phyloP scores from a whole-genome alignment of 1,139 yeast species.

The Hansenula sp. region DNA sequence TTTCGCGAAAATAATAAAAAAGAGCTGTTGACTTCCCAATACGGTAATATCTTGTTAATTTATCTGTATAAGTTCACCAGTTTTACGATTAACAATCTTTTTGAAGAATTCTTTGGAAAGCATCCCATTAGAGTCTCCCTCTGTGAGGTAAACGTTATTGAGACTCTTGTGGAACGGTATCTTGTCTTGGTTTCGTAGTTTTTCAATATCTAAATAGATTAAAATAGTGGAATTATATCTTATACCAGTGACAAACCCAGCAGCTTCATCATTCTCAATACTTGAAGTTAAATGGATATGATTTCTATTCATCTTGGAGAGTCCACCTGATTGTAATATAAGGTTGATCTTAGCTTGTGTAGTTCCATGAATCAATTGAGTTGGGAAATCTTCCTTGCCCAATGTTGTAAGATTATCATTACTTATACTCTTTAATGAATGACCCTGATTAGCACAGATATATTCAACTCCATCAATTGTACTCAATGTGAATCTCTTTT shows the following conservation, averaged over 20 bases:
- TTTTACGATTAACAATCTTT: conserved; percentile 27
- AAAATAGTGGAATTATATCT: conserved; percentile 54
- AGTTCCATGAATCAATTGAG: conserved; percentile 76
- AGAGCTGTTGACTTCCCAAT: neutral
- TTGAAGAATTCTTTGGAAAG: conserved; percentile 44
- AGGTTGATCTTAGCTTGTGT: conserved; percentile 40
- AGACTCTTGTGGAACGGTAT: conserved; percentile 58
- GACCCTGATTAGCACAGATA: conserved; percentile 93
- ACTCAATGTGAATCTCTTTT: conserved; percentile 57
- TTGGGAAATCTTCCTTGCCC: conserved; percentile 32
- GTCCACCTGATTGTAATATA: conserved; percentile 53
- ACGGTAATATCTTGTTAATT: neutral
- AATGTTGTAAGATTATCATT: conserved; percentile 37
- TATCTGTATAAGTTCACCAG: conserved; percentile 4
- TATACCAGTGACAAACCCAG: conserved; percentile 62
- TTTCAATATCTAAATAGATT: conserved; percentile 56
- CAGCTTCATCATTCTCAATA: conserved; percentile 32
- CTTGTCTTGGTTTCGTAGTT: conserved; percentile 37
- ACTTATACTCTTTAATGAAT: conserved; percentile 50
- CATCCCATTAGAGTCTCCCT: conserved; percentile 54
- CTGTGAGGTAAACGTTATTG: conserved; percentile 71
- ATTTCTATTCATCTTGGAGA: conserved; percentile 67
- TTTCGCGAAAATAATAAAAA: no score
- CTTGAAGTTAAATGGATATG: conserved; percentile 72
- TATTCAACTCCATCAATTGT: conserved; percentile 26